These are phyloP conservation scores for Coleophoma crateriformis DNA, from an alignment of 2,329 filamentous ascomycete species.

Conservation along the genomic window DNA sequence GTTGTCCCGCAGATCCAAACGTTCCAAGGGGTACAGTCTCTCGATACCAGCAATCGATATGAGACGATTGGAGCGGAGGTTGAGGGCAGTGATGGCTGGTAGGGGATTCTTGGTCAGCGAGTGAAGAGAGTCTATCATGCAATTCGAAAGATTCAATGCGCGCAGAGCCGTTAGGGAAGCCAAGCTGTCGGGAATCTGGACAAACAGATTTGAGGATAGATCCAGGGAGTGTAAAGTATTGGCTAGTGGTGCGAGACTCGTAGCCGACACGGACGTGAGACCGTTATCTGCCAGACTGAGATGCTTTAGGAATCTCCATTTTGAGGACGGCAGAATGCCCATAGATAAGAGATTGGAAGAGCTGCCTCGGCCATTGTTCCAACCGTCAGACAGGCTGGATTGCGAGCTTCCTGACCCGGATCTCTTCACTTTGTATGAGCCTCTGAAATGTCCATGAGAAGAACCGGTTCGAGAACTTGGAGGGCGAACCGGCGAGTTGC, in stretches of 20 bases:
- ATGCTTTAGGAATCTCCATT: constrained; percentile 93
- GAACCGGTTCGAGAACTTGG: constrained; percentile 64
- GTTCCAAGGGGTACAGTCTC: constrained; percentile 79
- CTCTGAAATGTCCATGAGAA: constrained; percentile 54
- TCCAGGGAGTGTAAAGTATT: constrained; percentile 90
- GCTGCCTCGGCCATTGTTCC: constrained; percentile 62
- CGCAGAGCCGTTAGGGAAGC: constrained; percentile 81
- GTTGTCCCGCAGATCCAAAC: constrained; percentile 89
- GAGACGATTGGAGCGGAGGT: constrained; percentile 83
- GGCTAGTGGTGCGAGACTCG: constrained; percentile 74
- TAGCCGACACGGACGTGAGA: constrained; percentile 70
- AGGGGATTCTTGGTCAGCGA: constrained; percentile 81
- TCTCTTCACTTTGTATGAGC: constrained; percentile 69
- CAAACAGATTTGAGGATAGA: constrained; percentile 86
- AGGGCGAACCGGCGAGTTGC: constrained; percentile 76
- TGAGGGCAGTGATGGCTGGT: constrained; percentile 88
- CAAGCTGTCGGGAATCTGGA: constrained; percentile 88
- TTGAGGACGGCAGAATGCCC: constrained; percentile 71
- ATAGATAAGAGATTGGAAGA: constrained; percentile 70
- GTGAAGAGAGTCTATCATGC: constrained; percentile 94
- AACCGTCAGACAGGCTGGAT: constrained; percentile 65
- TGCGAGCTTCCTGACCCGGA: constrained; percentile 92
- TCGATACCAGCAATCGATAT: constrained; percentile 86
- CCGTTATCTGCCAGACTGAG: constrained; percentile 89
- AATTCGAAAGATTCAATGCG: constrained; percentile 88